Conservation (phyloP, 345 rosid species). For the Gossypium bickii region DNA sequence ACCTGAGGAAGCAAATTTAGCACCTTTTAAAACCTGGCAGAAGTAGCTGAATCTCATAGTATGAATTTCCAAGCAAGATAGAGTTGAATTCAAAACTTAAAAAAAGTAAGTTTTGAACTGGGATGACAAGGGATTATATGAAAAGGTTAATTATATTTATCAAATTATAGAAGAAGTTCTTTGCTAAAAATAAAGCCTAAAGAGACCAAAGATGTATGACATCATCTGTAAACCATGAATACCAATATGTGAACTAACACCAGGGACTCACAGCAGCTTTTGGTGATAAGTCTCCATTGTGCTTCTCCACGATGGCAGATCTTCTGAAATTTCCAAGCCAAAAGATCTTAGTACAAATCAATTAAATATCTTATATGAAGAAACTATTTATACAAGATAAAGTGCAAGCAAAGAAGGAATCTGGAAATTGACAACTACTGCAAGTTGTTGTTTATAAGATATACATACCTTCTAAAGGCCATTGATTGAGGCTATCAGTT, state of each 20-base stretch:
- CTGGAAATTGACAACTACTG: no score
- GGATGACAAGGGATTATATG: neutral
- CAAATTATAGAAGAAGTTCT: neutral
- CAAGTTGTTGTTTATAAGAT: no score
- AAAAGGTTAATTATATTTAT: neutral
- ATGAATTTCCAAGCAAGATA: neutral
- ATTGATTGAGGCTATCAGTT: neutral
- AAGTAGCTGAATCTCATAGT: neutral
- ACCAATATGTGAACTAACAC: neutral
- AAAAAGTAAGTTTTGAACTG: neutral
- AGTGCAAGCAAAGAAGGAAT: no score
- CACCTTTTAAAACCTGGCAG: neutral
- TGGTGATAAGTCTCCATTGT: slow-evolving; percentile 53
- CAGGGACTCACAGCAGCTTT: slow-evolving; percentile 44
- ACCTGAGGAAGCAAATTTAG: slow-evolving; percentile 36
- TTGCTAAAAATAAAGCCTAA: neutral
- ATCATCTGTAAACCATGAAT: neutral
- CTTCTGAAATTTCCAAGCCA: slow-evolving; percentile 39
- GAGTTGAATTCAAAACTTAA: neutral
- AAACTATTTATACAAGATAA: neutral
- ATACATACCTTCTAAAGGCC: neutral
- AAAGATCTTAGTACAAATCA: neutral
- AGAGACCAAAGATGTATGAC: neutral
- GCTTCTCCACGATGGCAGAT: slow-evolving; percentile 58
- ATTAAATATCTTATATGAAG: neutral